phyloP scores from a whole-genome alignment of 768 basidiomycete genomes.

The Kwoniella bestiolae region DNA sequence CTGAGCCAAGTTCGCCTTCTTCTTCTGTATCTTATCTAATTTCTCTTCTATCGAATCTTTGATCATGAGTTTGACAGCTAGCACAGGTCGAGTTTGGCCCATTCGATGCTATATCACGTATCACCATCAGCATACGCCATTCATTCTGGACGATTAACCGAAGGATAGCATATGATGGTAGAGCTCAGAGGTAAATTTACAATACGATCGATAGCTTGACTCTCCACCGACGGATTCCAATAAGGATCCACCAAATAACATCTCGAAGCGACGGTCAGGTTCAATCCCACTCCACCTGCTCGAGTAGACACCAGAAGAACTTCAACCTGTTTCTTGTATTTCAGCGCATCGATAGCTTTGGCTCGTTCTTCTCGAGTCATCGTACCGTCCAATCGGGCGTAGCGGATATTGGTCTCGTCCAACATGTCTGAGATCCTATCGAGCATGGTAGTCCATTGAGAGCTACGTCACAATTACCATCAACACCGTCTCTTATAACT shows the following conservation, averaged over 20 bases:
- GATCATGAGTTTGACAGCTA: conserved; percentile 90
- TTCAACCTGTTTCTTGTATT: conserved; percentile 86
- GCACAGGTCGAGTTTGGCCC: conserved; percentile 89
- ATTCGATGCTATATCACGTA: conserved; percentile 80
- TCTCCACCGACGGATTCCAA: conserved; percentile 97
- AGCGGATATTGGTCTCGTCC: conserved; percentile 77
- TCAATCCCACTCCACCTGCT: conserved; percentile 95
- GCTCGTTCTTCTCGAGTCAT: conserved; percentile 97
- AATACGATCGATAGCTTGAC: conserved; percentile 96
- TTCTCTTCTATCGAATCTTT: conserved; percentile 91
- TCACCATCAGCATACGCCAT: background rate
- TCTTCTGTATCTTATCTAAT: conserved; percentile 87
- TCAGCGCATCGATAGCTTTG: conserved; percentile 87
- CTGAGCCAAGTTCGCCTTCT: conserved; percentile 92
- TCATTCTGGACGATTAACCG: too few relatives aligned
- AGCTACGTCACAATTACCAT: conserved; percentile 61
- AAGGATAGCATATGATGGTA: background rate
- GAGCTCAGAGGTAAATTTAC: conserved; percentile 63
- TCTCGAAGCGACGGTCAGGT: conserved; percentile 89
- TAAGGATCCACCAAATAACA: conserved; percentile 98
- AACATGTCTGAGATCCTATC: conserved; percentile 85
- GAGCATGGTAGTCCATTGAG: conserved; percentile 89
- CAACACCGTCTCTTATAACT: background rate
- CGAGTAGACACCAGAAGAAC: conserved; percentile 93
- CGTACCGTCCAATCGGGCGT: conserved; percentile 91